Conservation (phyloP, 441 rosid species). For the Adansonia madagascariensis region DNA sequence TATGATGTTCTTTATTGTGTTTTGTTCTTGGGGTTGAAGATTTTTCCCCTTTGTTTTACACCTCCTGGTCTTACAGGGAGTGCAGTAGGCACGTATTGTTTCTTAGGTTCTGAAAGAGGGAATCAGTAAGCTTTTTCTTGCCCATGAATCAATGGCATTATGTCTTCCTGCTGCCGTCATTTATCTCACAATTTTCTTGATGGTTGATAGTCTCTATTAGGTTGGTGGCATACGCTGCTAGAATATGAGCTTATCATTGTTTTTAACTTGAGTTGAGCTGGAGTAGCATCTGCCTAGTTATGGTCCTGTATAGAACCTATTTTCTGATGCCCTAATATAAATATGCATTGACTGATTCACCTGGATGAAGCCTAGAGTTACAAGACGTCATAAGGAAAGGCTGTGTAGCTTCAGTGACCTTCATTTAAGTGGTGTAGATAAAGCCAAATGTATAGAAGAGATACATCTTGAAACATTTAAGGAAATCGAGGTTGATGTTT, state of each 20-base stretch:
- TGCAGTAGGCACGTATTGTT: not conserved
- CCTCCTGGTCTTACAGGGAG: not conserved
- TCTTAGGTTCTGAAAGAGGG: not conserved
- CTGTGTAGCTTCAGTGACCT: not conserved
- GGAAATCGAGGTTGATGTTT: not conserved
- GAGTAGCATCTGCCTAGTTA: not conserved
- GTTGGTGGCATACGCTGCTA: not conserved
- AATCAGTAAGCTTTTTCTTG: not conserved
- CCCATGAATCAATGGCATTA: not conserved
- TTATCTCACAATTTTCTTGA: not conserved
- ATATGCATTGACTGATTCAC: not conserved
- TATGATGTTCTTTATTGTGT: not conserved
- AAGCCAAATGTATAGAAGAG: not conserved
- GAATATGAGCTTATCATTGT: not conserved
- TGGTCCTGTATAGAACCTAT: not conserved
- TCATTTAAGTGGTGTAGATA: not conserved
- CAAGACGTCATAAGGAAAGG: not conserved
- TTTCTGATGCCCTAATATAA: not conserved
- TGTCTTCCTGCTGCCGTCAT: not conserved
- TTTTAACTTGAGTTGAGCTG: not conserved
- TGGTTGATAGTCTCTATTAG: not conserved
- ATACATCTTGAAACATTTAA: not conserved
- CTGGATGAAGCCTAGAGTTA: not conserved
- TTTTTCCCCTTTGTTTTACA: not conserved
- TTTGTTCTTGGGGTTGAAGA: not conserved